Percentiles rank a stretch among this genome's conserved stretches.
Evolutionary conservation across 2,329 filamentous ascomycete species (phyloP).

Genomic region (Neofusicoccum cordaticola): DNA sequence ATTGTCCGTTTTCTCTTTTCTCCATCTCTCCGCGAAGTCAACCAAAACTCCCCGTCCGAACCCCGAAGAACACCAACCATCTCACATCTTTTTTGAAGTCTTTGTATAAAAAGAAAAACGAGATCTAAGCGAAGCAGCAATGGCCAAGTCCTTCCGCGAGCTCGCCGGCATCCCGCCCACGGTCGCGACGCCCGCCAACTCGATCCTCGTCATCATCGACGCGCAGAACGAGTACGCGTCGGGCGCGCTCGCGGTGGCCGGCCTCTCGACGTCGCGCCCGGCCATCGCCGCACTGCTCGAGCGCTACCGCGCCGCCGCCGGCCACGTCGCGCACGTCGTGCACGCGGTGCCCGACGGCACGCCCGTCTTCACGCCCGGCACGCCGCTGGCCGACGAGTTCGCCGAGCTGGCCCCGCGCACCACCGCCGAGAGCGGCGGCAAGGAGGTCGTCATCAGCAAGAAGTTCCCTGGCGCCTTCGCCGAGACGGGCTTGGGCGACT

Average conservation of each 20-base stretch:
- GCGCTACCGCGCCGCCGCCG: constrained; percentile 56
- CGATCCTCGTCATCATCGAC: constrained; percentile 65
- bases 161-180: constrained; percentile 56
- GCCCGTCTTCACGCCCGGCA: constrained; percentile 64
- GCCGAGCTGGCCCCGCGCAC: constrained; percentile 54
- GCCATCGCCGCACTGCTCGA: constrained; percentile 57
- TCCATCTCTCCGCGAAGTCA: too few relatives aligned
- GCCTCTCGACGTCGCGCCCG: constrained; percentile 53
- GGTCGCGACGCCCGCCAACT: constrained; percentile 57
- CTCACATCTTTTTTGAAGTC: too few relatives aligned
- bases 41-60: too few relatives aligned
- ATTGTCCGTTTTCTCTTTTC: too few relatives aligned
- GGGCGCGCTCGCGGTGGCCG: constrained; percentile 56
- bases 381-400: constrained; percentile 59
- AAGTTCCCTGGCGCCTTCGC: constrained; percentile 59
- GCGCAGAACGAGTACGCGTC: constrained; percentile 67
- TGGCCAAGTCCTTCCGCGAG: constrained; percentile 44
- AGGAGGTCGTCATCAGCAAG: constrained; percentile 58
- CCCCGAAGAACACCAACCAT: too few relatives aligned
- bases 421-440: constrained; percentile 22
- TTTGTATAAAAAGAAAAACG: not conserved
- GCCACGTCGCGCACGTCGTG: constrained; percentile 60
- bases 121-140: not conserved
- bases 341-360: constrained; percentile 60
- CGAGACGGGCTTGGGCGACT: constrained; percentile 57